Evolutionary conservation across 129 eudicot genomes (phyloP).

Genomic region (Daucus carota): DH1_v3.0 NC_030384.2:47392001-47392500

Average conservation of each 20-base stretch:
- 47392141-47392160: constrained; percentile 49
- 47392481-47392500: constrained; percentile 43
- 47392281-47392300: constrained; percentile 18
- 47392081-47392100: constrained; percentile 42
- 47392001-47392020: constrained; percentile 54
- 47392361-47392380: constrained; percentile 51
- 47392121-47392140: constrained; percentile 20
- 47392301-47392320: constrained; percentile 5
- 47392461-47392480: constrained; percentile 27
- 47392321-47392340: constrained; percentile 12
- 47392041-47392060: constrained; percentile 52
- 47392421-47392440: constrained; percentile 47
- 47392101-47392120: constrained; percentile 16
- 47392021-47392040: constrained; percentile 41
- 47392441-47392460: constrained; percentile 19
- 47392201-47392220: constrained; percentile 38
- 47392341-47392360: constrained; percentile 10
- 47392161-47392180: constrained; percentile 99
- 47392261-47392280: constrained; percentile 53
- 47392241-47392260: constrained; percentile 54
- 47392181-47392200: constrained; percentile 59
- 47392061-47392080: constrained; percentile 48
- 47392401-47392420: constrained; percentile 35
- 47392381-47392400: constrained; percentile 41
- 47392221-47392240: constrained; percentile 40